Base-by-base conservation (phyloP, 2,329 filamentous ascomycete genomes). In the Clonostachys rosea region DNA sequence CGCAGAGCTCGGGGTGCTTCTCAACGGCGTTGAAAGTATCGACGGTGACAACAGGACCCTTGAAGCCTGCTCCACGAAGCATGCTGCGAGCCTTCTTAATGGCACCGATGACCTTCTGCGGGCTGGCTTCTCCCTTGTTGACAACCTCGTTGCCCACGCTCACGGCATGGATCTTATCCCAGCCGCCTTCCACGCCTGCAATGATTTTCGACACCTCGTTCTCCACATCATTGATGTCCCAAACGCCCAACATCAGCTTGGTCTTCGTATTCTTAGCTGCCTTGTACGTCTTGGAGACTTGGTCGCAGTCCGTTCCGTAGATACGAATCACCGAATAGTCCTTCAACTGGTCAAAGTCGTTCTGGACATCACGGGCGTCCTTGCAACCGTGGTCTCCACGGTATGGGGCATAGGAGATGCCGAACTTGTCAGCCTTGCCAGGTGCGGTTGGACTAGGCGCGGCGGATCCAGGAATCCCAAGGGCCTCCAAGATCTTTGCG, bases 61-160 rank as follows among this genome's bases (percentile, higher is more conserved):
- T 64, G 66, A 86, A 95, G 1, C 87, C 89, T 20, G 78, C 76
- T 0, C 59, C 61, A 30, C 77, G 74, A 36, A 95, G 77, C 3
- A 73, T 70, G 13, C 56, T 54, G 17, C 86, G 81, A 14, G 83
- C 84, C 40, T 69, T 63, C 3, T 66, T 65, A 37, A 94, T 69
- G 5, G 82, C 83, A 13, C 62, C 64, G 12, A 84, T 69, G 9
- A 92, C 79, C 44, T 76, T 65, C 2, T 56, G 55, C 1, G 79
- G 72, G 5, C 73, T 75, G 36, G 73, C 76, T 36, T 71, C 63
- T 39, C 81, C 80, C 45, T 74, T 77, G 65, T 89, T 86, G 62
- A 95, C 82, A 34, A 86, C 73, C 65, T 95, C 90, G 61, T 95
- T 95, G 51, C 89, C 90, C 40, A 95, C 77, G 47, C 81, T 80